Evolutionary conservation across 371 early-diverging fungal species (phyloP).

Genomic region (Haplosporangium sp.): DNA sequence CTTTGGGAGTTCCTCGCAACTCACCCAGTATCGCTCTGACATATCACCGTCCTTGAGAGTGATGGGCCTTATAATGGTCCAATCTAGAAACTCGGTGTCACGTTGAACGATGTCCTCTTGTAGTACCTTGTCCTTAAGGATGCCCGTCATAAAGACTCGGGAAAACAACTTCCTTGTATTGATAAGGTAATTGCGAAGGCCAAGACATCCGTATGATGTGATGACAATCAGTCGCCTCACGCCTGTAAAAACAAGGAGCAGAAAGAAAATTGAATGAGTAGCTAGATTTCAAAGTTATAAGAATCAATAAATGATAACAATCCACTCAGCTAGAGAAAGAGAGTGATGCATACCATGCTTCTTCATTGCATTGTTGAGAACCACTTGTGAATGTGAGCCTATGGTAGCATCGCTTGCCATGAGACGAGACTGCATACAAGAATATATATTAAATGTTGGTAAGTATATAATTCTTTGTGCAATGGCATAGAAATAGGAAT

Average conservation of each 20-base stretch:
- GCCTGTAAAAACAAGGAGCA: slow-evolving; percentile 8
- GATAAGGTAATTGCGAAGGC: slow-evolving; percentile 45
- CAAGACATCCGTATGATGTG: slow-evolving; percentile 51
- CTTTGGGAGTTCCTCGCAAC: slow-evolving; percentile 34
- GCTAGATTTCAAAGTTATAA: neutral
- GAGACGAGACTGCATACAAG: slow-evolving; percentile 31
- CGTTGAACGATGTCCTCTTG: slow-evolving; percentile 51
- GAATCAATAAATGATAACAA: neutral
- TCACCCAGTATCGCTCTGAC: slow-evolving; percentile 30
- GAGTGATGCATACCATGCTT: slow-evolving; percentile 39
- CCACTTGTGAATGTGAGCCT: slow-evolving; percentile 48
- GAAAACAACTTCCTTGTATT: slow-evolving; percentile 42
- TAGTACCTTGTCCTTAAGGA: slow-evolving; percentile 51
- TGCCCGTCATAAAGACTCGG: slow-evolving; percentile 49
- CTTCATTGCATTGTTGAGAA: slow-evolving; percentile 50
- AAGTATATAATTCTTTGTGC: too few species aligned
- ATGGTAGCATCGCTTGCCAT: slow-evolving; percentile 47
- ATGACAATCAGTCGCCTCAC: slow-evolving; percentile 45
- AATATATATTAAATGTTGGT: neutral
- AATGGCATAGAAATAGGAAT: neutral
- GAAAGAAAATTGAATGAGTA: neutral
- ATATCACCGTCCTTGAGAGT: slow-evolving; percentile 47
- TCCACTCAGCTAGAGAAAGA: neutral
- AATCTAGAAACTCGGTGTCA: slow-evolving; percentile 31
- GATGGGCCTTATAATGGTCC: slow-evolving; percentile 53